phyloP scores from a whole-genome alignment of 352 stramenopile genomes.

The Pythium angustatum region DNA sequence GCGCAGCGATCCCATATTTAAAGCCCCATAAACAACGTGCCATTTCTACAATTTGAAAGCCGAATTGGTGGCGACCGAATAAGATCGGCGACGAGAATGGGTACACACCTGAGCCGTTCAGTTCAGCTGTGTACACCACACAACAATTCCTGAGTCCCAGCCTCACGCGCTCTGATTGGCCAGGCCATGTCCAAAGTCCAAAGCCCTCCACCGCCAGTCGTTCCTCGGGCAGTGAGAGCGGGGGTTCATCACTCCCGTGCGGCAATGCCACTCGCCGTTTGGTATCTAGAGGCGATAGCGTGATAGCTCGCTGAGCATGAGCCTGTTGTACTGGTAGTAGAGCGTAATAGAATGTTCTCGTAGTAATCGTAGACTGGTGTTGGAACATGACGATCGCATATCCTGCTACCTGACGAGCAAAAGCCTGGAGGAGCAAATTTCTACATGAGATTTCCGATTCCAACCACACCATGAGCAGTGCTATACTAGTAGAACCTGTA shows the following conservation, averaged over 20 bases:
- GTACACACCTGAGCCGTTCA: background rate
- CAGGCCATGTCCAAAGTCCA: background rate
- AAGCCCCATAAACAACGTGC: background rate
- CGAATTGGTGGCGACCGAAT: too few species aligned
- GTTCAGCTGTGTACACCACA: constrained; percentile 6
- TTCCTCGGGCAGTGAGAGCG: too few species aligned
- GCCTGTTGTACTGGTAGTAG: background rate
- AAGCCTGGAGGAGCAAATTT: constrained; percentile 49
- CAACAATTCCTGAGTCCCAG: background rate
- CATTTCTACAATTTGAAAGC: too few species aligned
- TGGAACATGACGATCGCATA: constrained; percentile 41
- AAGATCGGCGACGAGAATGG: too few species aligned
- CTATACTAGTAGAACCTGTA: too few species aligned
- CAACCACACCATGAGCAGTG: too few species aligned
- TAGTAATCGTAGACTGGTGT: constrained; percentile 9
- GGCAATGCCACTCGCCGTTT: too few species aligned
- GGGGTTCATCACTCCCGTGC: too few species aligned
- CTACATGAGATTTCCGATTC: constrained; percentile 59
- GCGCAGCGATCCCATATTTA: too few species aligned
- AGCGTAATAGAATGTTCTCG: too few species aligned
- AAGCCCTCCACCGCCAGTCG: constrained; percentile 2
- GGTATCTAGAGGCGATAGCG: too few species aligned
- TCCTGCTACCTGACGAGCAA: constrained; percentile 38
- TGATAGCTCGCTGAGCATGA: background rate
- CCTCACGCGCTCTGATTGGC: constrained; percentile 12